A percentile compares a stretch with the other conserved stretches of the same genome.
phyloP scores from a whole-genome alignment of 1,139 yeast species.

The Lipomyces yarrowii region DNA sequence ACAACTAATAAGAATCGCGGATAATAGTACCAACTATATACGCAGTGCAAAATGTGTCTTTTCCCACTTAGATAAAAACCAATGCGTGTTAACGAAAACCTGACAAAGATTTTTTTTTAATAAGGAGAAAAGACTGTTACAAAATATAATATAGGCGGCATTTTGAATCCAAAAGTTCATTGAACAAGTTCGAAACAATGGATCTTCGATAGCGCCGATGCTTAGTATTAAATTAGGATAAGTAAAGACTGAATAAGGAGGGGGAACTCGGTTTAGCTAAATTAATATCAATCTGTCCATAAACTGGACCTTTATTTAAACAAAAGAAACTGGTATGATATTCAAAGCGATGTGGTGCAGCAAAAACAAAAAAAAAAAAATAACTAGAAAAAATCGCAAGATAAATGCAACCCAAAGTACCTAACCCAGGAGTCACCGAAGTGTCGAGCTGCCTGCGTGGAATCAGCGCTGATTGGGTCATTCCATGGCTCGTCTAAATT shows the following conservation, averaged over 20 bases:
- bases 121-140: background rate
- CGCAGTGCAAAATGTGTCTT: background rate
- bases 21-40: background rate
- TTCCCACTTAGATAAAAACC: background rate
- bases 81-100: background rate
- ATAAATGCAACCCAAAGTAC: background rate
- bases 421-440: background rate
- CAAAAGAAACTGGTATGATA: too few relatives aligned
- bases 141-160: background rate
- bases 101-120: background rate
- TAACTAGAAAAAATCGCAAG: background rate
- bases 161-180: constrained; percentile 8
- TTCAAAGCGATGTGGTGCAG: too few relatives aligned
- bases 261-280: too few relatives aligned
- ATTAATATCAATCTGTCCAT: too few relatives aligned
- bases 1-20: too few relatives aligned
- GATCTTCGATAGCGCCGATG: constrained; percentile 8
- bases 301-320: too few relatives aligned
- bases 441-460: too few relatives aligned
- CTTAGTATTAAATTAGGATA: background rate
- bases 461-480: too few relatives aligned
- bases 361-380: too few relatives aligned
- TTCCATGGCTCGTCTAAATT: too few relatives aligned
- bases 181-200: constrained; percentile 3
- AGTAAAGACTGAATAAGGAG: too few relatives aligned